Percentiles rank a stretch among this genome's conserved stretches.
These are phyloP conservation scores for Lipomyces spencermartinsiae DNA, from an alignment of 805 yeast genomes.

Conservation along the genomic window DNA sequence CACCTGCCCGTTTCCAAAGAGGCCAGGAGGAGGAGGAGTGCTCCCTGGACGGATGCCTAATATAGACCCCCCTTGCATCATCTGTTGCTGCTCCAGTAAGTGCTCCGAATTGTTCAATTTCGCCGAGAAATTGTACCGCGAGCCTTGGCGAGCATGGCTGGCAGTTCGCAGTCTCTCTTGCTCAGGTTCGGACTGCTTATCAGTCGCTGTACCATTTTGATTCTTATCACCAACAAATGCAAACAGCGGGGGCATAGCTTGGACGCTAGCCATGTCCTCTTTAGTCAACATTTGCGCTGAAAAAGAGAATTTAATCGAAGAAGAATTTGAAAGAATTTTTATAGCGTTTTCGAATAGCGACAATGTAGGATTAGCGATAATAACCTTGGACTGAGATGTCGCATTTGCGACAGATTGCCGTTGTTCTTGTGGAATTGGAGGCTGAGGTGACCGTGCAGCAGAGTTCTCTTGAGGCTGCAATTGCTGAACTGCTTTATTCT, in stretches of 20 bases:
- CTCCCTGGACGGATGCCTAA: constrained; percentile 20
- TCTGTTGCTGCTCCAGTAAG: constrained; percentile 43
- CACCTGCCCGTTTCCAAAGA: constrained; percentile 48
- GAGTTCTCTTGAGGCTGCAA: constrained; percentile 30
- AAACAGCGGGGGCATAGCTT: constrained; percentile 42
- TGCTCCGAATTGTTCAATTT: constrained; percentile 28
- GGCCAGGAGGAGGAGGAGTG: constrained; percentile 79
- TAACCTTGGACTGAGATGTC: constrained; percentile 7
- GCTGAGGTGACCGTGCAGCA: constrained; percentile 13
- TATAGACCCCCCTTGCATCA: constrained; percentile 40
- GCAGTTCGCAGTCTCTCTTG: constrained; percentile 4
- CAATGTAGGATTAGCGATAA: constrained; percentile 22
- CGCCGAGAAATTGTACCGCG: constrained; percentile 26
- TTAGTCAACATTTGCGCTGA: constrained; percentile 40
- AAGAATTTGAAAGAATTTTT: constrained; percentile 37
- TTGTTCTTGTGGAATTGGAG: constrained; percentile 42
- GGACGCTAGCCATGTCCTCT: constrained; percentile 40
- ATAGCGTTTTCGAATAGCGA: constrained; percentile 34
- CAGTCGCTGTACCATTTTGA: neutral
- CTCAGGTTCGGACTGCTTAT: neutral
- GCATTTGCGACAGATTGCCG: constrained; percentile 25
- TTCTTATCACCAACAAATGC: constrained; percentile 39
- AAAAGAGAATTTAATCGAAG: constrained; percentile 41
- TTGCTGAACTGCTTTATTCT: constrained; percentile 1
- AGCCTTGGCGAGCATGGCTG: constrained; percentile 16